Evolutionary conservation across 1,284 basidiomycete species (phyloP).

Genomic region (Leccinum cinnamomeum): DNA sequence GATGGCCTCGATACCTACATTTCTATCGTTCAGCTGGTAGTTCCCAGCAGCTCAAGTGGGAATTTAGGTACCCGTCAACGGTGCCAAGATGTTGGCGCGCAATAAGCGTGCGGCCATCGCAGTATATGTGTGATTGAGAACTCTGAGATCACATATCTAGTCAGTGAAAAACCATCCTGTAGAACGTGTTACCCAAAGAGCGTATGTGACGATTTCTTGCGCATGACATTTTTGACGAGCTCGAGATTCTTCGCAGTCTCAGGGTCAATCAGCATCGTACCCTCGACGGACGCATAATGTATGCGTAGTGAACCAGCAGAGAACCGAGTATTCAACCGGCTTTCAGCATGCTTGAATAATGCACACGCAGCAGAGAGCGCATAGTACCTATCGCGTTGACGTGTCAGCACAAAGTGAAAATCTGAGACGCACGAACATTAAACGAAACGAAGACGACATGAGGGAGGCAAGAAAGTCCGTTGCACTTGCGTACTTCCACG

Average conservation of each 20-base stretch:
- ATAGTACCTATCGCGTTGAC: slow-evolving; percentile 63
- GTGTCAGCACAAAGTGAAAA: slow-evolving; percentile 13
- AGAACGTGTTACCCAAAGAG: slow-evolving; percentile 64
- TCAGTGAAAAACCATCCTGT: not conserved
- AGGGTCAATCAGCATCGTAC: slow-evolving; percentile 90
- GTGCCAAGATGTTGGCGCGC: slow-evolving; percentile 81
- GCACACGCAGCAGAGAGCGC: slow-evolving; percentile 83
- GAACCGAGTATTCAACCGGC: slow-evolving; percentile 67
- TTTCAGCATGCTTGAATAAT: slow-evolving; percentile 79
- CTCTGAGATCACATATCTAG: slow-evolving; percentile 35
- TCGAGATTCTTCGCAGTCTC: slow-evolving; percentile 88
- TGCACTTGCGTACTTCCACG: too few species aligned
- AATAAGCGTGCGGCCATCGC: slow-evolving; percentile 84
- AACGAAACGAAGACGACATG: slow-evolving; percentile 12
- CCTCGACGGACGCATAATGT: slow-evolving; percentile 74
- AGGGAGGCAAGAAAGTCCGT: slow-evolving; percentile 22
- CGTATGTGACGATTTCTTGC: slow-evolving; percentile 64
- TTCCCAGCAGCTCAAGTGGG: not conserved
- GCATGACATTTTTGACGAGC: slow-evolving; percentile 73
- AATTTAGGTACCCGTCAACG: slow-evolving; percentile 60
- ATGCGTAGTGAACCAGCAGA: slow-evolving; percentile 75
- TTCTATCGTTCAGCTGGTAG: not conserved
- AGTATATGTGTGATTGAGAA: slow-evolving; percentile 81
- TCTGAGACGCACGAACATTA: slow-evolving; percentile 21
- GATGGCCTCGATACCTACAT: slow-evolving; percentile 49